phyloP scores from a whole-genome alignment of 139 green algal genomes.

The Ulvella scutata region DNA sequence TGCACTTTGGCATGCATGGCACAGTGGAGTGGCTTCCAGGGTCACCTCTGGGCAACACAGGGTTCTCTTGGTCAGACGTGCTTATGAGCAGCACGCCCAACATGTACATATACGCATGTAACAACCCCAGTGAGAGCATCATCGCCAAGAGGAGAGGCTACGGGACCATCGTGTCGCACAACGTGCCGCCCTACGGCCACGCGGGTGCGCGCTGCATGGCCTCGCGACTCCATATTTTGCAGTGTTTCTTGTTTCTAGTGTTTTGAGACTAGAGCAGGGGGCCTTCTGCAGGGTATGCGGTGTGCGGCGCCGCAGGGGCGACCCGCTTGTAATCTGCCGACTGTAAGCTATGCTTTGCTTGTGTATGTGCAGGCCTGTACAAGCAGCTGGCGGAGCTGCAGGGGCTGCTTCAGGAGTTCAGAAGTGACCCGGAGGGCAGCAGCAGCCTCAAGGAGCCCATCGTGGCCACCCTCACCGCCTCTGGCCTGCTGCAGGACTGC shows the following conservation, averaged over 20 bases:
- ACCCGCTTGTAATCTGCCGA: background rate
- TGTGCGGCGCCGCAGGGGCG: background rate
- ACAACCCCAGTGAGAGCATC: slow-evolving; percentile 89
- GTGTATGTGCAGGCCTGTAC: slow-evolving; percentile 75
- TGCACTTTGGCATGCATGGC: slow-evolving; percentile 98
- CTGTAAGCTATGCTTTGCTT: background rate
- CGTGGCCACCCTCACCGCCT: slow-evolving; percentile 4
- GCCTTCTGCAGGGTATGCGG: too few relatives aligned
- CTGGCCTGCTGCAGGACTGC: slow-evolving; percentile 56
- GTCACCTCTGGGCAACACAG: slow-evolving; percentile 70
- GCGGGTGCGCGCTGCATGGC: slow-evolving; percentile 19
- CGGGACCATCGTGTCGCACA: slow-evolving; percentile 87
- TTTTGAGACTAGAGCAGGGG: too few relatives aligned
- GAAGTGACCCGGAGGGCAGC: slow-evolving; percentile 32
- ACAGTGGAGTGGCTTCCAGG: slow-evolving; percentile 95
- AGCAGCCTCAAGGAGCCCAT: slow-evolving; percentile 17
- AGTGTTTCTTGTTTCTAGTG: too few relatives aligned
- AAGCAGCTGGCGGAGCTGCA: slow-evolving; percentile 77
- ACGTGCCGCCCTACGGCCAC: slow-evolving; percentile 88
- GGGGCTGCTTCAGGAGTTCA: slow-evolving; percentile 63
- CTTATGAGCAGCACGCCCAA: slow-evolving; percentile 80
- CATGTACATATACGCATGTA: slow-evolving; percentile 84
- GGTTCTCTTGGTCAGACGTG: slow-evolving; percentile 58
- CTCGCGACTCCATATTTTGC: too few relatives aligned
- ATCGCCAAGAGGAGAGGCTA: slow-evolving; percentile 92